phyloP scores from a whole-genome alignment of 305 asterid species.

The Fraxinus velutina region DNA sequence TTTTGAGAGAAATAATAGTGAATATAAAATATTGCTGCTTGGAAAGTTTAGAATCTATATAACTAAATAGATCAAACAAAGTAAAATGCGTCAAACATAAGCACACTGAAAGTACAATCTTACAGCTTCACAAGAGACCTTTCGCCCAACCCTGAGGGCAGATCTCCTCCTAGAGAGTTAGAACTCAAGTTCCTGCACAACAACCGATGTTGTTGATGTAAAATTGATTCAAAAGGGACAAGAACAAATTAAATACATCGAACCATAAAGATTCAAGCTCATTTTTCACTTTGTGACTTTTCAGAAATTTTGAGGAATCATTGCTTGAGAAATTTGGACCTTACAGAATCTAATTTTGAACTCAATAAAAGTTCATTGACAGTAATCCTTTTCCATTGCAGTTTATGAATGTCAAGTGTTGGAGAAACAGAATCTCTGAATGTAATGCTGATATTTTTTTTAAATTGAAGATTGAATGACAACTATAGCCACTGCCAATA shows the following conservation, averaged over 20 bases:
- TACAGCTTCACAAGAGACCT: slow-evolving; percentile 94
- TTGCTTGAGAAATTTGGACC: background rate
- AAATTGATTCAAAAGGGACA: slow-evolving; percentile 4
- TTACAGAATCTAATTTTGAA: background rate
- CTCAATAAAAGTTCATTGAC: background rate
- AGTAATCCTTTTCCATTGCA: background rate
- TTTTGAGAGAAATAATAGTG: background rate
- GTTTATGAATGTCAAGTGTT: background rate
- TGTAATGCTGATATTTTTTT: background rate
- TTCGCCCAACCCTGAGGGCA: slow-evolving; percentile 73
- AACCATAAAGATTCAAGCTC: background rate
- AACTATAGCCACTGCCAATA: background rate
- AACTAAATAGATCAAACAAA: background rate
- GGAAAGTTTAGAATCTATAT: background rate
- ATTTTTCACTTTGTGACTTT: background rate
- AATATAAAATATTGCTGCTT: background rate
- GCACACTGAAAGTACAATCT: slow-evolving; percentile 28
- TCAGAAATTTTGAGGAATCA: background rate
- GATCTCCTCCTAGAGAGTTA: slow-evolving; percentile 66
- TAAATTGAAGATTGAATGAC: background rate
- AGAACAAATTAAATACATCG: background rate
- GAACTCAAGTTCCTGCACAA: slow-evolving; percentile 83
- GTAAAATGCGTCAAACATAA: background rate
- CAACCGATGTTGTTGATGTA: slow-evolving; percentile 1
- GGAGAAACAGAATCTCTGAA: background rate